Base-by-base conservation (phyloP, 805 yeast species). In the Saturnispora halmiae region DNA sequence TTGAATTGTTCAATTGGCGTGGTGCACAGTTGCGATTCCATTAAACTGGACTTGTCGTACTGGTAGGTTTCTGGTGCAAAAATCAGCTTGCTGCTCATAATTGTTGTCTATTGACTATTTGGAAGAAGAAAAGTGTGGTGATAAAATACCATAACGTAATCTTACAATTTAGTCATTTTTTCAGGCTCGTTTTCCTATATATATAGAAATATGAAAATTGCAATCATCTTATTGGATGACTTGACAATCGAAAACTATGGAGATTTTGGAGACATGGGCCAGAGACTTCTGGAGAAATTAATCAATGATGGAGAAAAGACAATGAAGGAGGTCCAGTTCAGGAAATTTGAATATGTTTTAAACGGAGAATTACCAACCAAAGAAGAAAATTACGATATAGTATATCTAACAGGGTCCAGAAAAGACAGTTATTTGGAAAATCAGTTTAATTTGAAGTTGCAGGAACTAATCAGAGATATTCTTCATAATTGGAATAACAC, bases 31-130 rank as follows among this genome's bases (percentile, higher is more conserved):
- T 82, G 75, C 0, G 60, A 43, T 33, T 73, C 78, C 36, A 70
- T 68, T 42, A 87, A 61, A 13, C 74, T 68, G 32, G 66, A 74
- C 55, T 82, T 81, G 43, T 79, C 79, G 61, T 88, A 88, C 59
- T 88, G 96, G 51, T 84, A 82, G 0, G 95, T 84, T 52, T 79
- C 74, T 18, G 95, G 95, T 2, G 95, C 95, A 61, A 85, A 61
- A 14, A 61, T 55, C 20, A 34, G 31, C 18, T 34, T 34, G 5
- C 15, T n/a, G n/a, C n/a, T n/a, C n/a, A n/a, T n/a, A n/a, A n/a
- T n/a, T n/a, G n/a, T n/a, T n/a, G n/a, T n/a, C n/a, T n/a, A n/a
- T n/a, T n/a, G n/a, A n/a, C n/a, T n/a, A n/a, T n/a, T n/a, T n/a
- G n/a, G n/a, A n/a, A n/a, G n/a, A n/a, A n/a, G n/a, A n/a, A n/a